Conservation (phyloP, 768 basidiomycete species). For the Leccinum imitatum region DNA sequence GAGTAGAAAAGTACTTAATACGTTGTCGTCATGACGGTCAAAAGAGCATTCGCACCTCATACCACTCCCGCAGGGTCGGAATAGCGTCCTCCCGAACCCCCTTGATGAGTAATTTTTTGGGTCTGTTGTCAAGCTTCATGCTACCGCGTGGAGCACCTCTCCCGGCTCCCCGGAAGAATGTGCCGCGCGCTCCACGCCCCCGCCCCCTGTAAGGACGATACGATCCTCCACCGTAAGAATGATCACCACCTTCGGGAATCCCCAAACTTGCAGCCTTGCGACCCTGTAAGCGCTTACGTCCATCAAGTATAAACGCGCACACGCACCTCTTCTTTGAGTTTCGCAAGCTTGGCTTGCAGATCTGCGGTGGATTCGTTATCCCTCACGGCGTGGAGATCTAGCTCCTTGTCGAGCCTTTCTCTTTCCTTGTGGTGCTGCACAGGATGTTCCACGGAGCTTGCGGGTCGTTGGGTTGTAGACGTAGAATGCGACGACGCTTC, state of each 20-base stretch:
- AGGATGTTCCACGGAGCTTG: conserved; percentile 27
- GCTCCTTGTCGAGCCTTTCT: conserved; percentile 77
- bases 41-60: conserved; percentile 51
- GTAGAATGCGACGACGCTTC: conserved; percentile 30
- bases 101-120: conserved; percentile 75
- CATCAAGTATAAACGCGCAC: conserved; percentile 2
- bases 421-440: conserved; percentile 56
- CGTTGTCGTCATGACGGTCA: neutral
- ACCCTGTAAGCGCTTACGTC: conserved; percentile 9
- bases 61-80: conserved; percentile 77
- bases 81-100: conserved; percentile 55
- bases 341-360: conserved; percentile 71
- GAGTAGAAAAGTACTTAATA: conserved; percentile 8
- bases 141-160: conserved; percentile 70
- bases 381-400: conserved; percentile 58
- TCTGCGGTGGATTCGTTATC: conserved; percentile 59
- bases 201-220: conserved; percentile 73
- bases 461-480: conserved; percentile 23
- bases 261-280: conserved; percentile 73
- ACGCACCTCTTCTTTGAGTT: conserved; percentile 76
- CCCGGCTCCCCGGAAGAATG: conserved; percentile 57
- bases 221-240: conserved; percentile 34
- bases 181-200: conserved; percentile 54
- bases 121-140: conserved; percentile 90
- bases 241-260: conserved; percentile 48